Evolutionary conservation across 441 rosid species (phyloP).

Genomic region (Euphorbia schlechtendalii): DNA sequence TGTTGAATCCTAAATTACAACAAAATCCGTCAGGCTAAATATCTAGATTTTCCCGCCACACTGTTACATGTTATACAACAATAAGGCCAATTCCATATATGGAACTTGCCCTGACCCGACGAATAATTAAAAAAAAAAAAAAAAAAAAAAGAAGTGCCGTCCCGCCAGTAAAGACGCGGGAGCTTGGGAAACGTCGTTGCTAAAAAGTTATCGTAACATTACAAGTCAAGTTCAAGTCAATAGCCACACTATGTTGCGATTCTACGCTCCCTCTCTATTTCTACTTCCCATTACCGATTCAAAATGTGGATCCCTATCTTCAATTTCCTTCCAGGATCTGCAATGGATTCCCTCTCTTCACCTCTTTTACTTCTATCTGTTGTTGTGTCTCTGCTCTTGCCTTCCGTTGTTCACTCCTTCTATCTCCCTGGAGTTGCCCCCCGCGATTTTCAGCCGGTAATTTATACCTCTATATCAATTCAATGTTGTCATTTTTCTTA

Average conservation of each 20-base stretch:
- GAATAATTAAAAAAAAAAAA: too few species aligned
- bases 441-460: slow-evolving; percentile 16
- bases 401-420: slow-evolving; percentile 6
- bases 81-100: too few species aligned
- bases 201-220: background rate
- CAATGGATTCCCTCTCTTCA: slow-evolving; percentile 5
- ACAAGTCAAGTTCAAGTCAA: background rate
- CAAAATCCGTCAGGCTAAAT: too few species aligned
- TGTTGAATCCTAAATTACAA: too few species aligned
- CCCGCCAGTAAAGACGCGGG: background rate
- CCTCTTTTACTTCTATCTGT: background rate
- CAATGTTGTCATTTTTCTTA: background rate
- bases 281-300: background rate
- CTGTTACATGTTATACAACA: too few species aligned
- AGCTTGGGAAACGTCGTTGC: background rate
- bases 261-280: too few species aligned
- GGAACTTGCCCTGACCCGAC: too few species aligned
- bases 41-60: too few species aligned
- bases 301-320: background rate
- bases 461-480: too few species aligned
- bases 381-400: background rate
- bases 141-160: background rate
- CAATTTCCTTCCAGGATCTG: background rate
- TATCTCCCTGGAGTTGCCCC: slow-evolving; percentile 24
- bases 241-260: too few species aligned